Percentiles rank a stretch among this genome's conserved stretches.
Evolutionary conservation across 1,284 basidiomycete genomes (phyloP).

Genomic region (Rhodotorula sp.): DNA sequence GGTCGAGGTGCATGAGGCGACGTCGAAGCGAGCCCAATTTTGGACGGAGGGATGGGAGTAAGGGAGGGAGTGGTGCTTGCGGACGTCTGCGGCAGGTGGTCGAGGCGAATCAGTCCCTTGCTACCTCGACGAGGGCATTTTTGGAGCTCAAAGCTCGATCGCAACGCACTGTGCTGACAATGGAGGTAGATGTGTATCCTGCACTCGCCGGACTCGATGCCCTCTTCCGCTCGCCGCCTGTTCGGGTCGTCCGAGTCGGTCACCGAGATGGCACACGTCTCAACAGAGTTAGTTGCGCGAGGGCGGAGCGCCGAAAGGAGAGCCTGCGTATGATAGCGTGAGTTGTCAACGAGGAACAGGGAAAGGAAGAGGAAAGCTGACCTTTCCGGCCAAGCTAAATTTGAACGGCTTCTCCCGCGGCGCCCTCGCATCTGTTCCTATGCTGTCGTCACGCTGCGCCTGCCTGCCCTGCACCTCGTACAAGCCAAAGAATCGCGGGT

Average conservation of each 20-base stretch:
- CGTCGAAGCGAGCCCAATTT: conserved; percentile 31
- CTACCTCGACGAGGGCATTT: not conserved
- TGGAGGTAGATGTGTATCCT: conserved; percentile 32
- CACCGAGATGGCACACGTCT: conserved; percentile 23
- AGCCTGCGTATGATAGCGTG: conserved; percentile 4
- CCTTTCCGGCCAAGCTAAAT: conserved; percentile 30
- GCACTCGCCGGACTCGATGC: conserved; percentile 29
- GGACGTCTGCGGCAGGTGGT: conserved; percentile 27
- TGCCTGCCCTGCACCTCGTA: conserved; percentile 13
- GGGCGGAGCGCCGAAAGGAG: conserved; percentile 30
- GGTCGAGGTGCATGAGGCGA: conserved; percentile 8
- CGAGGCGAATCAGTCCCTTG: not conserved
- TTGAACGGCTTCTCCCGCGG: conserved; percentile 1
- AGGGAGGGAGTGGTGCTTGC: conserved; percentile 37
- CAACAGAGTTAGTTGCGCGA: conserved; percentile 28
- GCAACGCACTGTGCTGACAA: conserved; percentile 34
- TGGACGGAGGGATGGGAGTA: conserved; percentile 25
- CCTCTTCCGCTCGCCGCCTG: not conserved
- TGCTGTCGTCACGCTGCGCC: not conserved
- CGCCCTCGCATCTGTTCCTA: not conserved
- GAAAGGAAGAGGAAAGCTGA: not conserved
- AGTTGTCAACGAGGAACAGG: not conserved
- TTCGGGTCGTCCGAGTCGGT: conserved; percentile 15
- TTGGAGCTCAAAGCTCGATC: not conserved
- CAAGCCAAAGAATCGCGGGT: conserved; percentile 37